Conservation (phyloP, 2,329 filamentous ascomycete species). For the Verticillium albo-atrum region DNA sequence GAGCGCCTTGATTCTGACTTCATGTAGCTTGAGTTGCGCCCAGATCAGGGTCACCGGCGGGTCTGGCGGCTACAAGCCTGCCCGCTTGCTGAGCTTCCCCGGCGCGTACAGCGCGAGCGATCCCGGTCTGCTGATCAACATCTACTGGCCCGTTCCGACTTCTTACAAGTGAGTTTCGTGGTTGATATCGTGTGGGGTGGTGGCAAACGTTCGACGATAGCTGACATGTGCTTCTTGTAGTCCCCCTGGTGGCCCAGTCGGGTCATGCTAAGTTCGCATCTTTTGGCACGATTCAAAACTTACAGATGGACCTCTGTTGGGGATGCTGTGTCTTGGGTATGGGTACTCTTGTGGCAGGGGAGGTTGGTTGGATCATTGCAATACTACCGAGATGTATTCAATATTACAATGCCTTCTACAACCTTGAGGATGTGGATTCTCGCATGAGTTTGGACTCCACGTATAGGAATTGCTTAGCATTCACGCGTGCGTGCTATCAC, state of each 20-base stretch:
- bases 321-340: no score
- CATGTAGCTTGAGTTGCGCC: slow-evolving; percentile 19
- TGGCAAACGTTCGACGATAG: background rate
- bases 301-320: no score
- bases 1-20: background rate
- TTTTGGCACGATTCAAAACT: no score
- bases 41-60: slow-evolving; percentile 38
- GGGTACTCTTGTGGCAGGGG: no score
- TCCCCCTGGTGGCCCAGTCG: background rate
- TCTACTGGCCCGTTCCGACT: slow-evolving; percentile 35
- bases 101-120: slow-evolving; percentile 35
- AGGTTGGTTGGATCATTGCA: no score
- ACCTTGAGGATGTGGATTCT: no score
- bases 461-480: no score
- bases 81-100: slow-evolving; percentile 32
- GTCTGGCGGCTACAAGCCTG: slow-evolving; percentile 29
- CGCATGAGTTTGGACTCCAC: no score
- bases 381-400: no score
- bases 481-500: no score
- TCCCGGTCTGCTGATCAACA: slow-evolving; percentile 37
- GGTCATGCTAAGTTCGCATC: background rate
- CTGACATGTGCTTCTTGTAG: background rate
- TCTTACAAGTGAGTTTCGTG: slow-evolving; percentile 22
- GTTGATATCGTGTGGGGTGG: slow-evolving; percentile 7
- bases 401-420: no score